phyloP scores from a whole-genome alignment of 108 stramenopile genomes.

The Stephanodiscus triporus region DNA sequence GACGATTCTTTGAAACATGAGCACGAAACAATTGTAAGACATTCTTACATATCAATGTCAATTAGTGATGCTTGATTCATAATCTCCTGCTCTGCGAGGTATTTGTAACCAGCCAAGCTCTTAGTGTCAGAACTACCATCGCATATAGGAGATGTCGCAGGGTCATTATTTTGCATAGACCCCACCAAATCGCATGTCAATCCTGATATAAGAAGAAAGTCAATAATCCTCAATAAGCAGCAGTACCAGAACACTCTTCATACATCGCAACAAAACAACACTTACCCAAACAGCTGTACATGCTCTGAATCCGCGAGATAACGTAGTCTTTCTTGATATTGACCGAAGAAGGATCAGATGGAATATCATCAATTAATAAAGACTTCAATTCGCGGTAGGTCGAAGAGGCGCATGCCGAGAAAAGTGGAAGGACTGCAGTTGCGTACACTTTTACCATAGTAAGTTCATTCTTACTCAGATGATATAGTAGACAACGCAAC shows the following conservation, averaged over 20 bases:
- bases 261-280: not conserved
- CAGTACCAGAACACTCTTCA: not conserved
- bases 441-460: constrained; percentile 68
- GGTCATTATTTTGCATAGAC: constrained; percentile 21
- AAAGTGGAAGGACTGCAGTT: constrained; percentile 68
- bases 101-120: constrained; percentile 39
- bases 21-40: not conserved
- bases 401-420: constrained; percentile 59
- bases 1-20: not conserved
- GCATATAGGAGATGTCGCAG: constrained; percentile 18
- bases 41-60: constrained; percentile 32
- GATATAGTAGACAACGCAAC: constrained; percentile 66
- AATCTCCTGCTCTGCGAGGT: constrained; percentile 15
- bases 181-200: constrained; percentile 41
- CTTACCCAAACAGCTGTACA: constrained; percentile 71
- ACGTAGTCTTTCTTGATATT: constrained; percentile 58
- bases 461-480: constrained; percentile 55
- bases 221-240: not conserved
- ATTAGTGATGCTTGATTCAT: constrained; percentile 31
- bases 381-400: constrained; percentile 60
- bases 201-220: constrained; percentile 5
- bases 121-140: constrained; percentile 14
- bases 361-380: constrained; percentile 45
- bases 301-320: constrained; percentile 49
- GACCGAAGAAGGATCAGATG: not conserved